Evolutionary conservation across 2,329 filamentous ascomycete species (phyloP).

Genomic region (Penicillium sp.): DNA sequence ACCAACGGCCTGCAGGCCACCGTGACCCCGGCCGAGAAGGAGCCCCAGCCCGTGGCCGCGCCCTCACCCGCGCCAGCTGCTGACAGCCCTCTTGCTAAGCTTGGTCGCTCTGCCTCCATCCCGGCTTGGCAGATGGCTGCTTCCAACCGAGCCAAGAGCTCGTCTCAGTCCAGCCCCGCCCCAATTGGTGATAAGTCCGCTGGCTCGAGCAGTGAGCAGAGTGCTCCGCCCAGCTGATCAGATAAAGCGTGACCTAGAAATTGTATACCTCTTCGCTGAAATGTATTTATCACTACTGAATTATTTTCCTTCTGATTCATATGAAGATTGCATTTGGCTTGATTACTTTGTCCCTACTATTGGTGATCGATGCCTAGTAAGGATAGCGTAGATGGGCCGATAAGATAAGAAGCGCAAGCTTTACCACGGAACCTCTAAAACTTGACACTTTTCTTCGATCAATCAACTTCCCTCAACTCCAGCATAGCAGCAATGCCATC

Average conservation of each 20-base stretch:
- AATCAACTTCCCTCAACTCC: neutral
- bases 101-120: conserved; percentile 65
- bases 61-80: conserved; percentile 26
- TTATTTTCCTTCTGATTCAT: neutral
- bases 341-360: neutral
- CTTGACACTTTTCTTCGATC: conserved; percentile 1
- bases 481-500: conserved; percentile 18
- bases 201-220: conserved; percentile 29
- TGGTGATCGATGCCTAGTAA: neutral
- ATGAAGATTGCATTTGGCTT: neutral
- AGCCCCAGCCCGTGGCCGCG: conserved; percentile 31
- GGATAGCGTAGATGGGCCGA: neutral
- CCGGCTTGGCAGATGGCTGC: conserved; percentile 79
- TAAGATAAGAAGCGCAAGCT: conserved; percentile 9
- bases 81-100: conserved; percentile 51
- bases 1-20: conserved; percentile 32
- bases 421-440: neutral
- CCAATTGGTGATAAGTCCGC: conserved; percentile 23
- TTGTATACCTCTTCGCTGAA: conserved; percentile 26
- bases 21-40: conserved; percentile 31
- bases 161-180: conserved; percentile 30
- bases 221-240: conserved; percentile 32
- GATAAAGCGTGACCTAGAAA: conserved; percentile 6
- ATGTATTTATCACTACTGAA: conserved; percentile 27
- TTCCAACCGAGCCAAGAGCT: conserved; percentile 53